phyloP scores from a whole-genome alignment of 108 stramenopile genomes.

The Licmophora abbreviata region DNA sequence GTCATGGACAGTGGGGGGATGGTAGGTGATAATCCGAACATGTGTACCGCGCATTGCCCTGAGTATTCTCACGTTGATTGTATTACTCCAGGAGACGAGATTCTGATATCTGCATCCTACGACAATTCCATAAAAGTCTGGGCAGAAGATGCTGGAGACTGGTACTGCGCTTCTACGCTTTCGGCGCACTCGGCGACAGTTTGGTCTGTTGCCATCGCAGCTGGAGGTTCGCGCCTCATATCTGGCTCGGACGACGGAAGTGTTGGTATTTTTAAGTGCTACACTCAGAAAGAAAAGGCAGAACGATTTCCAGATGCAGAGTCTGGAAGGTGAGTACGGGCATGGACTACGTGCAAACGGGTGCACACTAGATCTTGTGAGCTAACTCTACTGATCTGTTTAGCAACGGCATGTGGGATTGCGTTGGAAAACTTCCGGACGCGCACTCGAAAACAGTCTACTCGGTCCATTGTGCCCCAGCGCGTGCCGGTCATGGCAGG shows the following conservation, averaged over 20 bases:
- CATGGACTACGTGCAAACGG: neutral
- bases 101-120: conserved; percentile 80
- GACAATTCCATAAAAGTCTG: conserved; percentile 91
- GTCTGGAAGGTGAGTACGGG: neutral
- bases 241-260: conserved; percentile 68
- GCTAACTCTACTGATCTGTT: no score
- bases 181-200: conserved; percentile 75
- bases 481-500: conserved; percentile 60
- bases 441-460: conserved; percentile 67
- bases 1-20: conserved; percentile 67
- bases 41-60: no score
- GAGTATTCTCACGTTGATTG: no score
- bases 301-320: conserved; percentile 14
- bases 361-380: no score
- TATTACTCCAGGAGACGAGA: no score
- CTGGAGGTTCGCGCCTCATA: conserved; percentile 68
- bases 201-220: conserved; percentile 80
- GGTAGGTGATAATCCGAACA: no score
- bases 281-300: conserved; percentile 46
- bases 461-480: conserved; percentile 73
- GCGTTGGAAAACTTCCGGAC: conserved; percentile 57
- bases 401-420: conserved; percentile 54
- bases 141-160: conserved; percentile 95
- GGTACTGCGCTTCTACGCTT: conserved; percentile 84
- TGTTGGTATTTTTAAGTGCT: conserved; percentile 65